phyloP scores from a whole-genome alignment of 805 yeast species.

The Zygoascus flipseniorum region DNA sequence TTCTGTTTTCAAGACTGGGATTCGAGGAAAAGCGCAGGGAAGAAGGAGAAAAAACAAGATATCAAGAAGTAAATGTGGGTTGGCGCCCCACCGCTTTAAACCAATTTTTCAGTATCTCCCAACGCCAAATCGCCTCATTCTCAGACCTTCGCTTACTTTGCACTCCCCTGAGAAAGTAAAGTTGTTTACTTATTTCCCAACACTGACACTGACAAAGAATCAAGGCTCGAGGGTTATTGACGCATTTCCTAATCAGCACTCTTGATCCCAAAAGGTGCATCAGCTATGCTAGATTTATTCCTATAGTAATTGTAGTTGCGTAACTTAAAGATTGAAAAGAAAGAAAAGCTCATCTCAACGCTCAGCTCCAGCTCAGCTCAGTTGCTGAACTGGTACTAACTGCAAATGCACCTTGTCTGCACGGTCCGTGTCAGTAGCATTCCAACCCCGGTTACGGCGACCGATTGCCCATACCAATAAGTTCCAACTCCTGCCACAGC shows the following conservation, averaged over 20 bases:
- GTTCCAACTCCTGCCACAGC: slow-evolving; percentile 9
- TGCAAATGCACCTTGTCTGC: too few species aligned
- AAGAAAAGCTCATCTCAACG: too few species aligned
- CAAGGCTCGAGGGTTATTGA: background rate
- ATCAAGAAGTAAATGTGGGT: background rate
- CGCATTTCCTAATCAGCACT: background rate
- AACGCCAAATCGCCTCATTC: background rate
- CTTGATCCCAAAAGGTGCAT: too few species aligned
- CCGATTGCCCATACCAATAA: background rate
- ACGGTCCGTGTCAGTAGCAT: too few species aligned
- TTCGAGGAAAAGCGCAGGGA: background rate
- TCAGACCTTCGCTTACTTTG: background rate
- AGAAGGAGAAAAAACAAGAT: background rate
- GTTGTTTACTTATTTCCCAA: background rate
- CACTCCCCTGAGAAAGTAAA: background rate
- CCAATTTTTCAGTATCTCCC: background rate
- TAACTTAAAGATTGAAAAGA: too few species aligned
- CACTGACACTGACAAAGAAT: background rate
- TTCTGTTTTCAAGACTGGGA: background rate
- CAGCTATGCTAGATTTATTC: too few species aligned
- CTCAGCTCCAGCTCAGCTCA: too few species aligned
- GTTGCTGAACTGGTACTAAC: too few species aligned
- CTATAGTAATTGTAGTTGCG: too few species aligned
- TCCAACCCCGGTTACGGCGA: too few species aligned
- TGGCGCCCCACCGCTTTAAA: background rate